Base-by-base conservation (phyloP, 2,329 filamentous ascomycete species). In the Emydomyces testavorans region DNA sequence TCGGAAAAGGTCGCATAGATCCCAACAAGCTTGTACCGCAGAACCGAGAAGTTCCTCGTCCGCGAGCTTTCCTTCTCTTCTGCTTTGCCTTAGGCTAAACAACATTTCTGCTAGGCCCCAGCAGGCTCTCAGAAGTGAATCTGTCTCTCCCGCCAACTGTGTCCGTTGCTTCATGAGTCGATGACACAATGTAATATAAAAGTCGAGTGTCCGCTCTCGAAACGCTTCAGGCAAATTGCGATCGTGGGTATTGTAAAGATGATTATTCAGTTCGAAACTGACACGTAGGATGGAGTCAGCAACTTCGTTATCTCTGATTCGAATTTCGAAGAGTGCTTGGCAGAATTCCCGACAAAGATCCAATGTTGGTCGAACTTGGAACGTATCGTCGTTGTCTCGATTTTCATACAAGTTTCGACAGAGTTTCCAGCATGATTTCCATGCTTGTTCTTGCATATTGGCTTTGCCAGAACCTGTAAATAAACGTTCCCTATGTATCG, bases 251-350 rank as follows among this genome's bases (percentile, higher is more conserved):
- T 90, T 94, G 68, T 90, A 95, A 1, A 96, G 74, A 63, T 96
- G 89, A 58, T 94, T 95, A 67, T 93, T 94, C 20, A 95, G 73
- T 67, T 95, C 90, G 61, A 94, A 94, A 67, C 86, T 94, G 55
- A 95, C 89, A 40, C 90, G 76, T 39, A 96, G 68, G 11, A 95
- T 82, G 0, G 89, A 94, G 63, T 96, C 90, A 0, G 83, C 78
- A 1, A 79, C 70, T 58, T 92, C 86, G 53, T 94, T 83, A 44
- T 82, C 80, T 54, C 80, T 80, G 51, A 83, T 76, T 32, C 89
- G 77, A 15, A 90, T 81, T 60, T 95, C 89, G 58, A 95, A 96
- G 8, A 95, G 71, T 0, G 87, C 78, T 65, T 94, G 88, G 58
- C 88, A 94, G 60, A 96, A 94, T 54, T 94, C 86, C 18, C 88